Evolutionary conservation across 805 yeast genomes (phyloP), one percentile per base, ranked within the genome.

Genomic region (Zygosaccharomyces siamensis): DNA sequence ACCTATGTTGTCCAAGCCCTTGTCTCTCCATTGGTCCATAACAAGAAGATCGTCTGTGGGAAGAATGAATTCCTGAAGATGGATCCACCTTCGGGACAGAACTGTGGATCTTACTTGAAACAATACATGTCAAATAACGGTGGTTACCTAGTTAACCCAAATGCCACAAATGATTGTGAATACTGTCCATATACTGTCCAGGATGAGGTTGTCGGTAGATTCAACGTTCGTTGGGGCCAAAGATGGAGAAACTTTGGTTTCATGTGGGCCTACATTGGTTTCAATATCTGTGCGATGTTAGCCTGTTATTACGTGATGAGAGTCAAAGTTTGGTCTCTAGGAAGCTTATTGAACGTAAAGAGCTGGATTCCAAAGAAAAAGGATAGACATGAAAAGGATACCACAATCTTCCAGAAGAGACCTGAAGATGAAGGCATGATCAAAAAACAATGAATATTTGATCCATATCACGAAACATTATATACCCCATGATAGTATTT

Each of bases 221-320:
- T 67, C 54, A 63, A 67, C 47, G 67, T 73, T 43, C 54, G 53
- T 24, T 73, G 71, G 66, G 47, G 54, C n/a, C 70, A 77, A 57
- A 78, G 82, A 70, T 80, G 87, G 86, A 79, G 86, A 74, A 78
- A 82, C 60, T 73, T 73, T 54, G 87, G 87, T 57, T 72, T 81
- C 55, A 70, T 77, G 65, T 69, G 72, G 69, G 74, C 65, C 23
- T 75, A 61, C 62, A 70, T 74, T 45, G 43, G 61, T 27, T 69
- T 75, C 64, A 74, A 75, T 57, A 53, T 70, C 30, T 40, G 49
- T 45, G 71, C 69, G 8, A 76, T 77, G 79, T 54, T 65, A 21
- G 35, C 42, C 2, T 62, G 69, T 43, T 70, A 69, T 56, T 70
- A 63, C 47, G 26, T 64, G 24, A 60, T 65, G 64, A 69, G 74